Evolutionary conservation across 208 protist species (phyloP), one percentile per base, ranked within the genome.

Genomic region (Acanthamoeba castellanii): DNA sequence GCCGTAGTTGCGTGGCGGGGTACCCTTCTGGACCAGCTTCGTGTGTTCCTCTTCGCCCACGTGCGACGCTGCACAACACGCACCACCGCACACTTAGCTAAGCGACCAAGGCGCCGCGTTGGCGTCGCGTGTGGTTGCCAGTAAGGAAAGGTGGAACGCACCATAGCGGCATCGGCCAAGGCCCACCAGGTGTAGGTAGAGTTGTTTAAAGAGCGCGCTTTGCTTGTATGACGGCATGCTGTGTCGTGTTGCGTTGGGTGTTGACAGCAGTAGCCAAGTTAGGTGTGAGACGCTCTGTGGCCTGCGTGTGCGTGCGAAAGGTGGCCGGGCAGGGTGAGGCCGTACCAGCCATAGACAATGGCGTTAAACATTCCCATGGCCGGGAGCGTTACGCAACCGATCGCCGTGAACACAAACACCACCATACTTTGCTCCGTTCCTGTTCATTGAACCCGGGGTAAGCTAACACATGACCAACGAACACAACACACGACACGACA

Each of bases 141-240:
- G 59, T 66, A 22, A 27, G 57, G 14, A 0, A 25, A 18, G 0
- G 59, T 22, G 16, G 22, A 16, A 25, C 70, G 70, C 25, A 81
- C 70, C 74, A 37, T 84, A 84, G 42, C 74, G 74, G 3, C 74
- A 84, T n/a, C 74, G 74, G 25, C n/a, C 30, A 0, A 84, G 50
- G 32, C 70, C 70, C 18, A 84, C 42, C 25, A 45, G 30, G 74
- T 84, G 74, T 6, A 84, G 9, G 42, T 84, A 84, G 25, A 84
- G 74, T n/a, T 84, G 74, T 11, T 84, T 84, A 3, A 84, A 42
- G 37, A 84, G 74, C 0, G 34, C 74, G 45, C 74, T 84, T 27
- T 84, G 74, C 45, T 55, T 84, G 74, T 84, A 84, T 2, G 74
- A 84, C 34, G 74, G 74, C 74, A 84, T 84, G 74, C 74, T 84